Percentiles rank a stretch among this genome's conserved stretches.
Conservation (phyloP, 331 rosid genomes). For the Rosa hybrid region DNA sequence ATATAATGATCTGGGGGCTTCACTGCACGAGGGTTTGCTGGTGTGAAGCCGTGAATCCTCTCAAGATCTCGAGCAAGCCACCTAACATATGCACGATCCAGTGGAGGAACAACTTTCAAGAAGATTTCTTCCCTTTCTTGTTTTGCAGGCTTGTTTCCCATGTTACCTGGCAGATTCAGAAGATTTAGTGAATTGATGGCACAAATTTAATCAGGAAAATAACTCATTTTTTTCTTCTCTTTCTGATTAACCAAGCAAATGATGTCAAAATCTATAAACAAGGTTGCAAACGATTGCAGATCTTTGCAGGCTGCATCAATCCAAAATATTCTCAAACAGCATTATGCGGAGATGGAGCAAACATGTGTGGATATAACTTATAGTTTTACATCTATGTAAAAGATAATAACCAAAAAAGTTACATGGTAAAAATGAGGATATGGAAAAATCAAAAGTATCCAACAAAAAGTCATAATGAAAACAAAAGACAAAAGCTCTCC, state of each 20-base stretch:
- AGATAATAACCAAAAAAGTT: background rate
- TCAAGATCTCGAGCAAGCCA: slow-evolving; percentile 65
- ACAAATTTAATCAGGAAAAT: background rate
- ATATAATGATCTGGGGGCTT: slow-evolving; percentile 69
- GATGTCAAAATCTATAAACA: background rate
- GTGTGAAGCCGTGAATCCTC: slow-evolving; percentile 62
- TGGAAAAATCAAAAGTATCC: background rate
- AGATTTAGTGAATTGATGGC: slow-evolving; percentile 21
- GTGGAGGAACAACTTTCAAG: slow-evolving; percentile 62
- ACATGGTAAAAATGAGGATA: background rate
- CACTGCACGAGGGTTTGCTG: slow-evolving; percentile 45
- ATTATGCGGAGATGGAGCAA: background rate
- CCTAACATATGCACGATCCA: slow-evolving; percentile 56
- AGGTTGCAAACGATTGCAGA: background rate
- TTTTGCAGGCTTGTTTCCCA: slow-evolving; percentile 71
- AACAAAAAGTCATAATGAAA: background rate
- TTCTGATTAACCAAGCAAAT: background rate
- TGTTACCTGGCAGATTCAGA: slow-evolving; percentile 23
- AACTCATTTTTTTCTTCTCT: no score
- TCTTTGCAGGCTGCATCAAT: background rate
- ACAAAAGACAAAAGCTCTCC: background rate
- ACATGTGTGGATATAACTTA: background rate
- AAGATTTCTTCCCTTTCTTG: slow-evolving; percentile 42
- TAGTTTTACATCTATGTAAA: background rate
- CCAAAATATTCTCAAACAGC: background rate